Base-by-base conservation (phyloP, 257 asterid genomes). In the Solanum virginianum region DNA sequence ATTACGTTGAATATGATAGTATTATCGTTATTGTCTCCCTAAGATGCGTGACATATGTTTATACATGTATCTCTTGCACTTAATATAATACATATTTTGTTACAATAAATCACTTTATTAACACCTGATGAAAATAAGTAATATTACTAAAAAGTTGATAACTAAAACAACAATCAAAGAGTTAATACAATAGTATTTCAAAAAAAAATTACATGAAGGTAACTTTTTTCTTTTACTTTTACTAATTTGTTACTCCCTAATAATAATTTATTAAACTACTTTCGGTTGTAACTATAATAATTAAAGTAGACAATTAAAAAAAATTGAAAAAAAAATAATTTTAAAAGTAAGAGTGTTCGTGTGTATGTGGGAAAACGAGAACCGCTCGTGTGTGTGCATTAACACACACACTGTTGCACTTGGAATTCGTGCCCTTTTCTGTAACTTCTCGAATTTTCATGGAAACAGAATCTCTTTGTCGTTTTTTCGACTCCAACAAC, bases 331-430 rank as follows among this genome's bases (percentile, higher is more conserved):
- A 10, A 20, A 55, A 56, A 10, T 26, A 2, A 4, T 36, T 12
- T 5, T 26, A 15, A 81, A 65, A 82, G 8, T 55, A 22, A 36
- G 80, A 65, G 82, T 49, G 84, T 45, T 36, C 70, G 90, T 79
- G 86, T 63, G 86, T 75, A 77, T 79, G 49, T 80, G 83, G 85
- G 26, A 51, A 80, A 81, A 74, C 86, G 82, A 86, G 84, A 88
- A 84, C 83, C 87, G 87, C 89, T 84, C 90, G 89, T 86, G 90
- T 88, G 90, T 74, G 82, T 85, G 89, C 84, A 53, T 36, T 63
- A 5, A 63, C 39, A 63, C 41, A 71, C 83, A 63, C 82, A 66
- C 81, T 83, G 85, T 79, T 85, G 90, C 80, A 85, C 86, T 80
- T 83, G 54, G 85, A 57, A 7, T 8, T 24, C 1, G 82, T 75